phyloP scores from a whole-genome alignment of 306 rosid species.

The Lathyrus aphaca region DNA sequence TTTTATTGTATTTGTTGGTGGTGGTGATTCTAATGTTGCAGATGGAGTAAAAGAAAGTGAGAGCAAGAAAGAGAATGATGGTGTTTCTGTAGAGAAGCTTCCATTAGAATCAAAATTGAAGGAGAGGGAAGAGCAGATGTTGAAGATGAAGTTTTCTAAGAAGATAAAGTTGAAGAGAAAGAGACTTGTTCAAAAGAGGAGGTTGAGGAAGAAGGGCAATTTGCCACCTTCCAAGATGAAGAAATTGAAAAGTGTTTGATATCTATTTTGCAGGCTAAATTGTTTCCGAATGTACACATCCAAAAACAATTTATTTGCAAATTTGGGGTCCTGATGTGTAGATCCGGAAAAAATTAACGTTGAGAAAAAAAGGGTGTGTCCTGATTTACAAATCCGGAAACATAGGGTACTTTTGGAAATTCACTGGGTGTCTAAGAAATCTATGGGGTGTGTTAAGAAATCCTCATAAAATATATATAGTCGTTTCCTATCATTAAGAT shows the following conservation, averaged over 20 bases:
- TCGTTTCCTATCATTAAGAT: too few relatives aligned
- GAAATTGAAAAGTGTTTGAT: conserved; percentile 78
- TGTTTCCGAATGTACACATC: too few relatives aligned
- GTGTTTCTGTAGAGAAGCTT: conserved; percentile 64
- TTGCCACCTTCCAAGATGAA: conserved; percentile 99
- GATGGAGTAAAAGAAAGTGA: conserved; percentile 39
- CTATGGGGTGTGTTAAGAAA: too few relatives aligned
- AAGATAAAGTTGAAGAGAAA: conserved; percentile 82
- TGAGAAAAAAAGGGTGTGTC: too few relatives aligned
- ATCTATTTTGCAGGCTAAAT: conserved; percentile 50
- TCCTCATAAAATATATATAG: too few relatives aligned
- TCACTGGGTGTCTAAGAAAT: too few relatives aligned
- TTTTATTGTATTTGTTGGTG: conserved; percentile 36
- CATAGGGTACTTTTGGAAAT: too few relatives aligned
- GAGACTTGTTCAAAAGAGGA: conserved; percentile 75
- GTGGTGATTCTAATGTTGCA: conserved; percentile 31
- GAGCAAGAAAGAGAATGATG: conserved; percentile 44
- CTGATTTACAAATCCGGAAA: too few relatives aligned
- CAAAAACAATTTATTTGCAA: too few relatives aligned
- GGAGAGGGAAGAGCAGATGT: conserved; percentile 70
- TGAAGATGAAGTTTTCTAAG: conserved; percentile 81
- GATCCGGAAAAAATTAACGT: too few relatives aligned
- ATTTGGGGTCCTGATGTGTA: too few relatives aligned
- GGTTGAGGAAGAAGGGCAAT: conserved; percentile 85
- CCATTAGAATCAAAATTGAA: conserved; percentile 83